These are phyloP conservation scores for Sporothrix humicola DNA, from an alignment of 2,329 filamentous ascomycete genomes.

Conservation along the genomic window DNA sequence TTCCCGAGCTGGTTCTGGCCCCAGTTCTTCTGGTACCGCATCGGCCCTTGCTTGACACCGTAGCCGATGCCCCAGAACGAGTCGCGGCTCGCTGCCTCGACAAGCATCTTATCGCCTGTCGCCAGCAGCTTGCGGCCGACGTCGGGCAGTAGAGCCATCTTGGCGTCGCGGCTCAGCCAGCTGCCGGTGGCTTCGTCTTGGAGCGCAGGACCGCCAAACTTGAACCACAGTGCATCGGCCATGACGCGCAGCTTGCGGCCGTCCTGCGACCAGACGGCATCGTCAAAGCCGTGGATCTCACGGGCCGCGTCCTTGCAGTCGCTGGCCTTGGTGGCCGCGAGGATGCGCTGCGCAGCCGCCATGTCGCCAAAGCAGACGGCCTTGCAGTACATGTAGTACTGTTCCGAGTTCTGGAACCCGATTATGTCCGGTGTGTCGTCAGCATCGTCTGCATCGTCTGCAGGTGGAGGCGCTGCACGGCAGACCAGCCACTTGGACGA, in stretches of 20 bases:
- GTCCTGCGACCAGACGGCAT: neutral
- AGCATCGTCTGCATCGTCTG: neutral
- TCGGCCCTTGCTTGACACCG: neutral
- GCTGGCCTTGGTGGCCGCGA: neutral
- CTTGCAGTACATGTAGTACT: constrained; percentile 22
- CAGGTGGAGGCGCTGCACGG: neutral
- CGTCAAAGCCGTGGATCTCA: neutral
- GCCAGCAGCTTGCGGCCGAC: constrained; percentile 3
- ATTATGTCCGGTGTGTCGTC: neutral
- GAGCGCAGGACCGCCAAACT: neutral
- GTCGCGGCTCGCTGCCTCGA: constrained; percentile 14
- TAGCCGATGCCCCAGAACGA: constrained; percentile 15
- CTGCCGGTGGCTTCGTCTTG: neutral
- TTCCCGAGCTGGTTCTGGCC: constrained; percentile 12
- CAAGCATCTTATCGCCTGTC: neutral
- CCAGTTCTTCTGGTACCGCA: constrained; percentile 5
- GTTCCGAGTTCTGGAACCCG: neutral
- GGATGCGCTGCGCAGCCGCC: neutral
- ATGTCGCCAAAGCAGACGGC: neutral
- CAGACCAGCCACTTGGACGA: neutral
- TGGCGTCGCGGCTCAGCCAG: neutral
- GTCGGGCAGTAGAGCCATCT: neutral
- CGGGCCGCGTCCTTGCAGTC: constrained; percentile 1
- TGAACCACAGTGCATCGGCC: neutral
- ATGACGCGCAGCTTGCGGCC: neutral